phyloP scores from a whole-genome alignment of 2,329 filamentous ascomycete genomes.

The Botrytis galanthina region DNA sequence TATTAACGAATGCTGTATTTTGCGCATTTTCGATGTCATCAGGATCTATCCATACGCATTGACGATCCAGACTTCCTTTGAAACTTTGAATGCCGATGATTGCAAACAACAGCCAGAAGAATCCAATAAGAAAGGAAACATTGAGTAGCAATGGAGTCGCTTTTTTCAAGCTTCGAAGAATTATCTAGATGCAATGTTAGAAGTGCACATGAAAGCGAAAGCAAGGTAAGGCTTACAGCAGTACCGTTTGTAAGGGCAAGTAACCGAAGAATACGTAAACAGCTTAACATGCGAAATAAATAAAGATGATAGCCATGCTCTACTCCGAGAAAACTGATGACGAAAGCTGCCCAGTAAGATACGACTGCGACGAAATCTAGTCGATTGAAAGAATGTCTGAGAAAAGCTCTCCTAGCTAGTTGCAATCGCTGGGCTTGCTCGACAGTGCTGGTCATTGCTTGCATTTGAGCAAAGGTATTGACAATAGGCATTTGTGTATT shows the following conservation, averaged over 20 bases:
- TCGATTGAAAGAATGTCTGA: slow-evolving; percentile 93
- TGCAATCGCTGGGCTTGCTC: slow-evolving; percentile 81
- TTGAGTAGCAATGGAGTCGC: slow-evolving; percentile 88
- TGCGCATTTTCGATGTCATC: slow-evolving; percentile 49
- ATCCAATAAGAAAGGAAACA: slow-evolving; percentile 89
- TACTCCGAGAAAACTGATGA: slow-evolving; percentile 65
- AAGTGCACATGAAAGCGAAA: background rate
- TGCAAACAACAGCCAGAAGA: slow-evolving; percentile 97
- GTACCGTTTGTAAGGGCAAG: slow-evolving; percentile 91
- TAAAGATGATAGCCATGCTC: slow-evolving; percentile 73
- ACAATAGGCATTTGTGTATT: slow-evolving; percentile 32
- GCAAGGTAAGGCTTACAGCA: slow-evolving; percentile 56
- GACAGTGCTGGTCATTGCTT: slow-evolving; percentile 53
- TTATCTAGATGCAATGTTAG: slow-evolving; percentile 57
- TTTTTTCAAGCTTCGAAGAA: slow-evolving; percentile 91
- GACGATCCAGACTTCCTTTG: slow-evolving; percentile 74
- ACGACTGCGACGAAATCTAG: slow-evolving; percentile 91
- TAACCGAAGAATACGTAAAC: slow-evolving; percentile 87
- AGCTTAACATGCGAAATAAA: slow-evolving; percentile 95
- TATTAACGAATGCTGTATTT: slow-evolving; percentile 57
- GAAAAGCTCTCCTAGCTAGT: slow-evolving; percentile 84
- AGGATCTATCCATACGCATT: slow-evolving; percentile 75
- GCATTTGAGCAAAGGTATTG: slow-evolving; percentile 54
- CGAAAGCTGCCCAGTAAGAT: slow-evolving; percentile 92
- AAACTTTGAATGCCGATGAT: slow-evolving; percentile 97